phyloP scores from a whole-genome alignment of 495 filamentous ascomycete species.

The Neurospora sp. region DNA sequence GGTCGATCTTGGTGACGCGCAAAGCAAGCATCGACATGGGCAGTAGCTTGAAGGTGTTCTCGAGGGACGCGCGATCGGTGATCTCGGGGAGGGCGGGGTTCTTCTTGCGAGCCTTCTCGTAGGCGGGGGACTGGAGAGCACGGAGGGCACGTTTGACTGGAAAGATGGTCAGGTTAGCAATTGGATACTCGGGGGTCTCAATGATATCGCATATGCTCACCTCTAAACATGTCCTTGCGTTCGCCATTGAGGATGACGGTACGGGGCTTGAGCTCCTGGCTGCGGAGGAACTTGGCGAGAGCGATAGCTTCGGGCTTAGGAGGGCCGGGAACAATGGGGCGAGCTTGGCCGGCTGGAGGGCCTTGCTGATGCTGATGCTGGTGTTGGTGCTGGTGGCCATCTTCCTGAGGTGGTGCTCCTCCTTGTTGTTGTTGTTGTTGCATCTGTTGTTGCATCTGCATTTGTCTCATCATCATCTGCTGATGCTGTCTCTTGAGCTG shows the following conservation, averaged over 20 bases:
- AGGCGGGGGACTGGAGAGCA: slow-evolving; percentile 80
- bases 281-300: slow-evolving; percentile 77
- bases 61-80: slow-evolving; percentile 72
- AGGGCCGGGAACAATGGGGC: slow-evolving; percentile 58
- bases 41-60: slow-evolving; percentile 90
- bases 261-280: slow-evolving; percentile 77
- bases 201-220: slow-evolving; percentile 32
- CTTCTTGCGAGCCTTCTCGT: slow-evolving; percentile 77
- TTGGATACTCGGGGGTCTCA: background rate
- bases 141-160: slow-evolving; percentile 94
- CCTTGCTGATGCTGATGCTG: slow-evolving; percentile 52
- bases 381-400: slow-evolving; percentile 22
- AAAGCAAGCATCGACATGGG: slow-evolving; percentile 92
- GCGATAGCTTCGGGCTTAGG: slow-evolving; percentile 81
- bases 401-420: slow-evolving; percentile 15
- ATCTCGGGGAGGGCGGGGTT: slow-evolving; percentile 82
- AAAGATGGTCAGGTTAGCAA: background rate
- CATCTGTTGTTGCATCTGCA: slow-evolving; percentile 57
- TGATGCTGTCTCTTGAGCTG: slow-evolving; percentile 42
- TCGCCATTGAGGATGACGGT: slow-evolving; percentile 94
- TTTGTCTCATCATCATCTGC: slow-evolving; percentile 52
- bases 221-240: slow-evolving; percentile 96
- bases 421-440: slow-evolving; percentile 35
- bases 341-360: slow-evolving; percentile 37
- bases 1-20: slow-evolving; percentile 76